phyloP scores from a whole-genome alignment of 495 filamentous ascomycete species.

The Aspergillus funiculosus region DNA sequence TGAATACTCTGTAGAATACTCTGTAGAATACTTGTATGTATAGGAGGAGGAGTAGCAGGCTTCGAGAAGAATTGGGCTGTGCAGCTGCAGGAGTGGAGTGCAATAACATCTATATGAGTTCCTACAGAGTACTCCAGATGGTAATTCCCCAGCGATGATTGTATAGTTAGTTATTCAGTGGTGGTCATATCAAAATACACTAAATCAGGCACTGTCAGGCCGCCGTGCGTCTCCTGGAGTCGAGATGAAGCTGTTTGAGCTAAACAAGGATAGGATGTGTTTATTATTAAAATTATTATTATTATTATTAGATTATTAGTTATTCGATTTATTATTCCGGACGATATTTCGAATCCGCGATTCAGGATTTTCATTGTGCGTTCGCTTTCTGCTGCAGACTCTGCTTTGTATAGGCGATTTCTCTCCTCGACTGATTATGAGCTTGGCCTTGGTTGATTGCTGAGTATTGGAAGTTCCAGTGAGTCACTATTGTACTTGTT shows the following conservation, averaged over 20 bases:
- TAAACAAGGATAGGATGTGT: neutral
- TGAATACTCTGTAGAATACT: too few species aligned
- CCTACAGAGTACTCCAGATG: too few species aligned
- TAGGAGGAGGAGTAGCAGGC: constrained; percentile 1
- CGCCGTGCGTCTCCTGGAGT: constrained; percentile 26
- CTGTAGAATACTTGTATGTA: too few species aligned
- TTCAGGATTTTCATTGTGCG: constrained; percentile 15
- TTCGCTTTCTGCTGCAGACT: neutral
- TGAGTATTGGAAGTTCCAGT: too few species aligned
- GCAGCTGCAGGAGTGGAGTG: constrained; percentile 24
- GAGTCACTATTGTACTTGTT: neutral
- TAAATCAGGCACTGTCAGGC: constrained; percentile 29
- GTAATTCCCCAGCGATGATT: too few species aligned
- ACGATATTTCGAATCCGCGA: neutral
- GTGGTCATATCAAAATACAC: too few species aligned
- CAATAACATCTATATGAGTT: constrained; percentile 6
- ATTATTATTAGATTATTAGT: constrained; percentile 4
- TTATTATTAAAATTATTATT: neutral
- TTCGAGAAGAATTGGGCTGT: constrained; percentile 29
- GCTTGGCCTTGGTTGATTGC: neutral
- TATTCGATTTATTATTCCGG: neutral
- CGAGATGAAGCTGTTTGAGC: constrained; percentile 1
- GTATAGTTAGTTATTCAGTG: neutral
- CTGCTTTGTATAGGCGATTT: neutral
- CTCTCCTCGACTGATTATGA: neutral